Base-by-base conservation (phyloP, 2,329 filamentous ascomycete genomes). In the Monascus ruber region DNA sequence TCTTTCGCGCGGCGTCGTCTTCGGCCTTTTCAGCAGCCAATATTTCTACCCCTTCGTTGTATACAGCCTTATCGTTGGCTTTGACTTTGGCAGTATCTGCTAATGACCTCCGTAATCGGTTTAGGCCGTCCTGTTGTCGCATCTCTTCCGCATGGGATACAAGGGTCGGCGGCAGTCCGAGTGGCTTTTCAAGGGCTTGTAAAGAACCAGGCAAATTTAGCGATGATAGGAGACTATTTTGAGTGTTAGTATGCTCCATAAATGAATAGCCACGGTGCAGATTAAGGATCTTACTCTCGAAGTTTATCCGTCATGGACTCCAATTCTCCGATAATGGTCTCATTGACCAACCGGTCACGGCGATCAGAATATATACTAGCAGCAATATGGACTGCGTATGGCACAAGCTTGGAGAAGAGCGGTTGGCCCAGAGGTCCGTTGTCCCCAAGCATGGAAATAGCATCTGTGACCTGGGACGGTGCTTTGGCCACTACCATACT, bases 361-460 rank as follows among this genome's bases (percentile, higher is more conserved):
- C 88, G 77, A 56, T 96, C 88, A 40, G 87, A 87, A 55, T 98
- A 98, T 28, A 96, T 94, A 35, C 86, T 94, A 1, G 88, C 85
- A 5, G 91, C 91, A 36, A 96, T 76, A 54, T 98, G 91, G 0
- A 96, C 91, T 0, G 88, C 87, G 58, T 95, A 96, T 0, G 91
- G 91, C 0, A 98, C 91, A 1, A 98, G 73, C 51, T 89, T 91
- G 2, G 84, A 78, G 58, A 98, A 96, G 0, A 98, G 66, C 0
- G 87, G 84, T 24, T 79, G 79, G 0, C 91, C 89, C 51, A 95
- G 83, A 42, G 88, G 81, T 9, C 78, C 78, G 34, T 81, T 75
- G 8, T 91, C 83, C 2, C 87, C 86, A 4, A 98, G 72, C 58
- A 84, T 79, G 1, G 85, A 79, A 39, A 84, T 78, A 0, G 88